Evolutionary conservation across 2,329 filamentous ascomycete genomes (phyloP), one percentile per base, ranked within the genome.

Genomic region (Ophiostoma triangulosporum): DNA sequence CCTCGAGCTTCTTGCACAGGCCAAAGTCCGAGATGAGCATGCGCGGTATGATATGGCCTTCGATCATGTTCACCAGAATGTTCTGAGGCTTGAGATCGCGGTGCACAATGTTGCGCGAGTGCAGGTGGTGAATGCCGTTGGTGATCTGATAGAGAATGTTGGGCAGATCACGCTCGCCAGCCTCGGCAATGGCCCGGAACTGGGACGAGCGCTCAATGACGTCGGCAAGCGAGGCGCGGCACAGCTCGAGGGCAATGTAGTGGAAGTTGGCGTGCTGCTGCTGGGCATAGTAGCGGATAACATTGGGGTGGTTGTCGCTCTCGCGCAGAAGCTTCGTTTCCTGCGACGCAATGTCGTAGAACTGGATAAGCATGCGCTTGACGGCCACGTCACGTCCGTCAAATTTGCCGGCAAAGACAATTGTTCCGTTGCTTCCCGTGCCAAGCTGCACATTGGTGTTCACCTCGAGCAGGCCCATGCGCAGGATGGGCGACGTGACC

Each of bases 1-100:
- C 88, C 59, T 96, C 93, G 15, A 98, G 73, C 64, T 96, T 97
- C 74, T 97, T 98, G 67, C 93, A 97, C 0, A 98, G 78, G 6
- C 93, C 93, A 68, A 98, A 98, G 66, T 98, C 93, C 0, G 93
- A 97, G 33, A 98, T 95, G 4, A 98, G 79, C 35, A 98, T 76
- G n/a, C 91, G 84, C 24, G 89, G 83, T 33, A 76, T 79, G 40
- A 80, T 79, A 56, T 81, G 76, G 60, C 84, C 81, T 6, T 50
- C 17, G 60, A 77, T 81, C 71, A 84, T 82, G 32, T 81, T 79
- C 56, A 97, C 89, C 1, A 98, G 75, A 50, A 98, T 97, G 61
- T 98, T 98, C 63, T 98, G 93, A 0, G 93, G 93, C 66, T 98
- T 98, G 62, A 98, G 78, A 64, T 98, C 93, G 52, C 93, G 86